phyloP scores from a whole-genome alignment of 257 asterid species.

The Nicotiana tomentosiformis region DNA sequence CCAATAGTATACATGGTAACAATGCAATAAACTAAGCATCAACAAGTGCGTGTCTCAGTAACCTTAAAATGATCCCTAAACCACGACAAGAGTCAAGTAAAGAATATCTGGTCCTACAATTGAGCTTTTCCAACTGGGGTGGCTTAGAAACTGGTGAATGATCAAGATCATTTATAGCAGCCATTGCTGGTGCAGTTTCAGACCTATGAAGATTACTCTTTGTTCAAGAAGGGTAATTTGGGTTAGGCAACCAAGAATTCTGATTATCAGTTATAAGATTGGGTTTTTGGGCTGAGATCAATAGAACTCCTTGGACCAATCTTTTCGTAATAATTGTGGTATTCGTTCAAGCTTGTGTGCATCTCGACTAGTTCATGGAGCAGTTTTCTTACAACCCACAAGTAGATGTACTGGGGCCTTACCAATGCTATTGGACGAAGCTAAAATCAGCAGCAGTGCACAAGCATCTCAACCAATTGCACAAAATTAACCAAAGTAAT shows the following conservation, averaged over 20 bases:
- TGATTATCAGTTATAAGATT: conserved; percentile 15
- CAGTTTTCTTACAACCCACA: not conserved
- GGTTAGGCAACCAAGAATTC: conserved; percentile 57
- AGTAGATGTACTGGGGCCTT: not conserved
- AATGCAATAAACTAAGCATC: conserved; percentile 39
- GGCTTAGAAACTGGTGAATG: conserved; percentile 27
- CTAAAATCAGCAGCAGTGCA: not conserved
- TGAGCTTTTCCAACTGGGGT: conserved; percentile 41
- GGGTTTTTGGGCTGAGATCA: not conserved
- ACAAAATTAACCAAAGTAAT: not conserved
- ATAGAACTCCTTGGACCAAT: not conserved
- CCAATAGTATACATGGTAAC: conserved; percentile 98
- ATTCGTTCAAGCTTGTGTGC: not conserved
- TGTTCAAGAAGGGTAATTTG: conserved; percentile 35
- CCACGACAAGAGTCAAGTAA: too few relatives aligned
- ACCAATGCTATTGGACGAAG: not conserved
- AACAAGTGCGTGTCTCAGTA: too few relatives aligned
- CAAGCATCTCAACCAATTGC: not conserved
- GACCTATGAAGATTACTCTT: conserved; percentile 71
- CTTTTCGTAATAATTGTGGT: not conserved
- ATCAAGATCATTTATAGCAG: conserved; percentile 54
- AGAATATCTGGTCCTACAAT: conserved; percentile 58
- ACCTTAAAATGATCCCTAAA: too few relatives aligned
- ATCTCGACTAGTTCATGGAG: not conserved
- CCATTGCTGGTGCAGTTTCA: conserved; percentile 88